Base-by-base conservation (phyloP, 208 protist species). In the Wallacemonas sp. region DNA sequence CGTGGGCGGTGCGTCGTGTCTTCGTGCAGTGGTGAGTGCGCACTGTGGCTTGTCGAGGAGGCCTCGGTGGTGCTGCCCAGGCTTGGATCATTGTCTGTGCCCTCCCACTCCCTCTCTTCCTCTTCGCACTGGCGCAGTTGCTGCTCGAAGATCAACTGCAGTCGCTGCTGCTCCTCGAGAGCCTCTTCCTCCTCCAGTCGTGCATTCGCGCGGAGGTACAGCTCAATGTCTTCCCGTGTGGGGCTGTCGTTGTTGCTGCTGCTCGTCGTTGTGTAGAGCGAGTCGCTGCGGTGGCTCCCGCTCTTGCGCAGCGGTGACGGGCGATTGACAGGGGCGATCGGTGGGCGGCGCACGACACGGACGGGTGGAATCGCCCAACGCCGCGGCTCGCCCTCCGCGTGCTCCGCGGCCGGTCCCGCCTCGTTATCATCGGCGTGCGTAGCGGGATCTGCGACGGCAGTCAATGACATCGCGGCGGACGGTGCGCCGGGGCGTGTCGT, bases 251-350 rank as follows among this genome's bases (percentile, higher is more conserved):
- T 57, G 50, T 21, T 39, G 50, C 50, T 57, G 50, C 30, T n/a
- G n/a, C n/a, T n/a, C n/a, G n/a, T 37, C 50, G 50, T 57, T 6
- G 50, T 57, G 50, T 57, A 57, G 50, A 57, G 50, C 9, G 50
- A 57, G 30, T 57, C 50, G 30, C 50, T 57, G 30, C 50, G 50
- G 32, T 41, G 50, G 32, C 50, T 57, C 6, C 17, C 12, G 50
- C 50, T 57, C 21, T 57, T 57, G 24, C 50, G 50, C 13, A 57
- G 50, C 13, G 50, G 50, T 17, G 50, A 57, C 5, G 50, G 50
- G 6, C 50, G 50, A 21, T 57, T 57, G 12, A 57, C 50, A 33
- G 50, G 50, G 3, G 50, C 50, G 6, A 57, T 57, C 26, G 50
- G 50, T 4, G 50, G 50, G 17, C 50, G 50, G 3, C 50, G 50